Base-by-base conservation (phyloP, 345 rosid genomes). In the Hevea brasiliensis region DNA sequence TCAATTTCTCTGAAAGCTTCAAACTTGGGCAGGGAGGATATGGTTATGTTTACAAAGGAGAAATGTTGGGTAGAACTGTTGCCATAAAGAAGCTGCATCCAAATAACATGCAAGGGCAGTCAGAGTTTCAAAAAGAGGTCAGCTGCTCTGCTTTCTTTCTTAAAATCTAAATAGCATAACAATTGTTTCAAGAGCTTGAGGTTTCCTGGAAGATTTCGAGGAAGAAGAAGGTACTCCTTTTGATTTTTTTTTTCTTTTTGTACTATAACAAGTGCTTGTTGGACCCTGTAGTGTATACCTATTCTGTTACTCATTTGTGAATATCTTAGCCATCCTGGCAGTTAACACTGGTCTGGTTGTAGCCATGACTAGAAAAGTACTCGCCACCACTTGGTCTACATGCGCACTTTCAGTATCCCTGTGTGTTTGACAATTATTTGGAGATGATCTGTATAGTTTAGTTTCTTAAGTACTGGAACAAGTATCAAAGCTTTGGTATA, bases 21-120 rank as follows among this genome's bases (percentile, higher is more conserved):
- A 87, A 84, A 75, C 63, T 91, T 62, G 89, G 94, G 40, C 83
- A 80, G 77, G 87, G 92, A 68, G 89, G 92, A 77, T 79, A 75
- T 72, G 89, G 89, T 60, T 74, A 84, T 83, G 89, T 91, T 67
- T 89, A 84, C 84, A 89, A 90, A 82, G 96, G 92, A 61, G 96
- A 90, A 86, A 84, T 89, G 93, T 70, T 89, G 81, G 96, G 96
- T 61, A 84, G 92, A 84, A 91, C 93, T 63, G 92, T 91, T 41
- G 92, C 92, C 15, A 81, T 87, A 76, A 91, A 89, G 79, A 83
- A 74, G 81, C 80, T 89, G 65, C 77, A 87, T 84, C 83, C 87
- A 20, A 81, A 86, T 68, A 85, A 86, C 82, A 78, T 81, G 89
- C 92, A 89, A 81, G 85, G 91, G 72, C 89, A 84, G 62, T 81